Evolutionary conservation across 768 basidiomycete species (phyloP).

Genomic region (Clavulina sp.): DNA sequence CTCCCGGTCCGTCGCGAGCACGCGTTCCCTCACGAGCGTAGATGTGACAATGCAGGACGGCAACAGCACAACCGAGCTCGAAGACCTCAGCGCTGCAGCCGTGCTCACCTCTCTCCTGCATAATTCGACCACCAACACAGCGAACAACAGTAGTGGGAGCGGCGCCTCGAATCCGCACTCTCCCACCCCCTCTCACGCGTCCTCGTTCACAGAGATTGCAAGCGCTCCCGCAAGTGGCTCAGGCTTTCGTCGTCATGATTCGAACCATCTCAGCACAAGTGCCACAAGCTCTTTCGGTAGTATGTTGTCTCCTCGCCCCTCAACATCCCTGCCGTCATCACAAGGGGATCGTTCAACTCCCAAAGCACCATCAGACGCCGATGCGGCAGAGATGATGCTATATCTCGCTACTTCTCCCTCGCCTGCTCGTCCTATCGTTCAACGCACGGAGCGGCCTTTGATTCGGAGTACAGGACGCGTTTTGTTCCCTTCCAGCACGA

Average conservation of each 20-base stretch:
- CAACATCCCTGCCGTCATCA: not conserved
- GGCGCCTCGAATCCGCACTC: not conserved
- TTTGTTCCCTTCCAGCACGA: not conserved
- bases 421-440: constrained; percentile 25
- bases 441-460: not conserved
- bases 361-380: constrained; percentile 16
- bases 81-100: constrained; percentile 11
- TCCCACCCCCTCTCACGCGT: constrained; percentile 3
- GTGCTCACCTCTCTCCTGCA: constrained; percentile 11
- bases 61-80: constrained; percentile 5
- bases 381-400: constrained; percentile 75
- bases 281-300: not conserved
- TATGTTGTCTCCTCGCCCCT: not conserved
- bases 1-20: not conserved
- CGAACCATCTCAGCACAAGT: not conserved
- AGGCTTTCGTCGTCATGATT: not conserved
- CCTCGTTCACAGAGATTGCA: not conserved
- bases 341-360: constrained; percentile 4
- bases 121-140: constrained; percentile 2
- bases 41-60: not conserved
- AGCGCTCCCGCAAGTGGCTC: not conserved
- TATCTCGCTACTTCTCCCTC: constrained; percentile 75
- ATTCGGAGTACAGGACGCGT: not conserved
- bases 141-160: not conserved
- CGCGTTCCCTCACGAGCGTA: not conserved